Evolutionary conservation across 768 basidiomycete genomes (phyloP).

Genomic region (Rhodotorula kratochvilovae): DNA sequence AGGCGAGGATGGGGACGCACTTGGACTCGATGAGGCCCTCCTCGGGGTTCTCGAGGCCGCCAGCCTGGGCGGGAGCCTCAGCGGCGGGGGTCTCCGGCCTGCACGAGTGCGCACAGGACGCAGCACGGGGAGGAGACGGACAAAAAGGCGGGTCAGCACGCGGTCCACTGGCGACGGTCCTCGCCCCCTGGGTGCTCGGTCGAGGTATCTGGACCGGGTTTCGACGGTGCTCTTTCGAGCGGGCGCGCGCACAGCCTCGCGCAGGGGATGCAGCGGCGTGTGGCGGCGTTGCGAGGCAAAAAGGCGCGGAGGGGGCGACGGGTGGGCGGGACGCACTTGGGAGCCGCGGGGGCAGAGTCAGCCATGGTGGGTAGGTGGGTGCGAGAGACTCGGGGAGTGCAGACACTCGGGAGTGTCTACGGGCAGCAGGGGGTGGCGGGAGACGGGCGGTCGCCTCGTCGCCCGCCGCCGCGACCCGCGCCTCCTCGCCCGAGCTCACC

Average conservation of each 20-base stretch:
- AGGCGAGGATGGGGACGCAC: constrained; percentile 7
- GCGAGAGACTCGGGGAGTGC: neutral
- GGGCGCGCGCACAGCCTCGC: neutral
- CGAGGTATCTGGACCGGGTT: too few relatives aligned
- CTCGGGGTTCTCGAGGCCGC: constrained; percentile 33
- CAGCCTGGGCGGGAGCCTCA: constrained; percentile 31
- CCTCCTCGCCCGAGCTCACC: neutral
- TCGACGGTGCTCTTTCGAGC: neutral
- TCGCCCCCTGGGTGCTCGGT: neutral
- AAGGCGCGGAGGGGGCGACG: neutral
- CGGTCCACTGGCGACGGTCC: neutral
- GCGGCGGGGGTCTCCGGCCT: constrained; percentile 39
- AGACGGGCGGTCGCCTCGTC: neutral
- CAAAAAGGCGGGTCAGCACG: neutral
- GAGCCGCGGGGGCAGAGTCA: constrained; percentile 28
- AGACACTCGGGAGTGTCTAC: neutral
- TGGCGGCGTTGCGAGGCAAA: neutral
- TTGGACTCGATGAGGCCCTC: constrained; percentile 41
- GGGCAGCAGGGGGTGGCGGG: neutral
- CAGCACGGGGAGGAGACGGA: neutral
- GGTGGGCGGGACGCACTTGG: constrained; percentile 18
- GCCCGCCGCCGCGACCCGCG: too few relatives aligned
- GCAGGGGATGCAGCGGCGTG: neutral
- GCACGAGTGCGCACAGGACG: neutral
- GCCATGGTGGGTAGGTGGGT: constrained; percentile 18